phyloP scores from a whole-genome alignment of 305 asterid species.

The Withania somnifera region DNA sequence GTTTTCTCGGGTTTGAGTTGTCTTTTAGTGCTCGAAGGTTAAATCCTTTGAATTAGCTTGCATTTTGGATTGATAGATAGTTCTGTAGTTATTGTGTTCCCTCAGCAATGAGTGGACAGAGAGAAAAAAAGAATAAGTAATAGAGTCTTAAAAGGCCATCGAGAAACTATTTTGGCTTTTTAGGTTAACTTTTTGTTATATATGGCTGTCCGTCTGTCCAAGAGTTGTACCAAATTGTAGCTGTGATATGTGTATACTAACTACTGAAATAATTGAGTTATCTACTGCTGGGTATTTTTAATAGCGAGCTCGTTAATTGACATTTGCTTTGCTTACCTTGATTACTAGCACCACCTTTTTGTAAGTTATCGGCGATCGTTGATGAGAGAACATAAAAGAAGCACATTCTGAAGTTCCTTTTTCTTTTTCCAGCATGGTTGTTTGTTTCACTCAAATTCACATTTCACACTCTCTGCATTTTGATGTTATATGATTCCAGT shows the following conservation, averaged over 20 bases:
- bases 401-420: neutral
- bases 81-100: neutral
- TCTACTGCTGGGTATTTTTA: neutral
- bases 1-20: neutral
- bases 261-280: neutral
- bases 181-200: neutral
- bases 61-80: neutral
- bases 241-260: neutral
- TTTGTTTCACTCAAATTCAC: neutral
- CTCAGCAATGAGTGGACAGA: neutral
- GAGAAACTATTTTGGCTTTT: neutral
- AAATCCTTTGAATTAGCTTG: neutral
- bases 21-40: neutral
- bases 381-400: no score
- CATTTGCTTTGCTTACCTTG: neutral
- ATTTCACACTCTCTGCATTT: neutral
- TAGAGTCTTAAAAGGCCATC: neutral
- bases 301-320: neutral
- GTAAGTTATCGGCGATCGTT: neutral
- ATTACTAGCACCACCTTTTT: neutral
- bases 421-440: neutral
- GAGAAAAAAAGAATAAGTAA: neutral
- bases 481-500: neutral
- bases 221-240: neutral
- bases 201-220: neutral